Conservation (phyloP, 2,329 filamentous ascomycete genomes). For the Diaporthe batatas region DNA sequence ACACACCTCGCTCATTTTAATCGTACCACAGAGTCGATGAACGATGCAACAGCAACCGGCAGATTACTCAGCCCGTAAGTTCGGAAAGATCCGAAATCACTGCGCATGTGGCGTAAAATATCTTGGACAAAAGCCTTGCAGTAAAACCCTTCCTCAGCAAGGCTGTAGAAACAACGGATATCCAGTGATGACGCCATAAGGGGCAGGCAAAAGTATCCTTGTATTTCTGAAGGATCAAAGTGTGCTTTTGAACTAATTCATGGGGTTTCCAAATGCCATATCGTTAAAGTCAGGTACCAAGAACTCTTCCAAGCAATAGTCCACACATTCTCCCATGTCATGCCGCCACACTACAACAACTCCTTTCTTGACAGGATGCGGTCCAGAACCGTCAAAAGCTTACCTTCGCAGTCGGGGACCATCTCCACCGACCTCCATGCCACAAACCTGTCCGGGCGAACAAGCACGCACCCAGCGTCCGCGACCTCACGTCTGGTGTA, state of each 20-base stretch:
- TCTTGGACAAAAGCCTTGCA: too few species aligned
- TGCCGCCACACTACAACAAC: not conserved
- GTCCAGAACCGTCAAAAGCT: slow-evolving; percentile 41
- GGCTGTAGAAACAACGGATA: too few species aligned
- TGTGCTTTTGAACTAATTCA: too few species aligned
- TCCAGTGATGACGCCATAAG: too few species aligned
- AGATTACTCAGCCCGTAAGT: too few species aligned
- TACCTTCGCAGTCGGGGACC: slow-evolving; percentile 32
- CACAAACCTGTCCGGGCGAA: slow-evolving; percentile 66
- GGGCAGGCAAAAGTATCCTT: too few species aligned
- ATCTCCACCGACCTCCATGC: slow-evolving; percentile 56
- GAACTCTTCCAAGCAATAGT: not conserved
- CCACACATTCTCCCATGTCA: not conserved
- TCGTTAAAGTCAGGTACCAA: not conserved
- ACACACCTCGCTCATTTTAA: not conserved
- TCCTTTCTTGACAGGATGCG: slow-evolving; percentile 15
- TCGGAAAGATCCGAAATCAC: not conserved
- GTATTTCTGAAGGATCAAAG: too few species aligned
- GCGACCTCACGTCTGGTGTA: slow-evolving; percentile 59
- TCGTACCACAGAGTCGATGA: not conserved
- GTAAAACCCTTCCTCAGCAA: too few species aligned
- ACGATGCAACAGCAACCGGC: not conserved
- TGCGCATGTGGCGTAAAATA: not conserved
- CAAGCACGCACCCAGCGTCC: slow-evolving; percentile 64
- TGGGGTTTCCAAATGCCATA: too few species aligned